Evolutionary conservation across 257 asterid species (phyloP), one percentile per base, ranked within the genome.

Genomic region (Fraxinus pennsylvanica): DNA sequence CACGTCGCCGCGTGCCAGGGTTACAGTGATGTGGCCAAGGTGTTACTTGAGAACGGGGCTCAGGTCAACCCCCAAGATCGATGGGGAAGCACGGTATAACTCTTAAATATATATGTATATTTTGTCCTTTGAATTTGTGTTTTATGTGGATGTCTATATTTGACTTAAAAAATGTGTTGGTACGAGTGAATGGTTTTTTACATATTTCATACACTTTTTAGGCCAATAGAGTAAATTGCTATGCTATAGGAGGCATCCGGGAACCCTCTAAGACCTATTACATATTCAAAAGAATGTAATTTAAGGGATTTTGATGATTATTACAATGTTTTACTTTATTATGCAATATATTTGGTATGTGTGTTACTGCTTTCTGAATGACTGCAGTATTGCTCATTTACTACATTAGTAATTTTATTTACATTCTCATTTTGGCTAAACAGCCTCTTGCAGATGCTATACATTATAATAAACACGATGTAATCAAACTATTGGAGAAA

Each of bases 1-100:
- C 99, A 95, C 57, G 80, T 95, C 35, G 99, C 98, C 2, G 96
- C 99, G n/a, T 95, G 99, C 89, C 99, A 95, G 86, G 99, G 99
- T 3, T 85, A 87, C 66, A 83, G 76, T 73, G 97, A 90, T 65
- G 97, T 95, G 35, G 93, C 87, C 22, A 74, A 81, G 75, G 70
- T 90, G 72, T 81, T 95, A 90, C 84, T 95, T 14, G 84, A 88
- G 4, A 88, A 83, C 14, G 91, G 91, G 43, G 98, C 98, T 0
- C 76, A 83, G 19, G 86, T 88, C 15, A 95, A 91, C 80, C 81
- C 90, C 43, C 70, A 80, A 72, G 99, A 95, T 84, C 96, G 98
- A 10, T 93, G 99, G 99, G 98, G 97, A 80, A 95, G 99, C 90
- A 89, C 97, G 99, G 99, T 95, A 95, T 85, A 19, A 4, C 69